Evolutionary conservation across 257 asterid species (phyloP).

Genomic region (Nemophila menziesii): DNA sequence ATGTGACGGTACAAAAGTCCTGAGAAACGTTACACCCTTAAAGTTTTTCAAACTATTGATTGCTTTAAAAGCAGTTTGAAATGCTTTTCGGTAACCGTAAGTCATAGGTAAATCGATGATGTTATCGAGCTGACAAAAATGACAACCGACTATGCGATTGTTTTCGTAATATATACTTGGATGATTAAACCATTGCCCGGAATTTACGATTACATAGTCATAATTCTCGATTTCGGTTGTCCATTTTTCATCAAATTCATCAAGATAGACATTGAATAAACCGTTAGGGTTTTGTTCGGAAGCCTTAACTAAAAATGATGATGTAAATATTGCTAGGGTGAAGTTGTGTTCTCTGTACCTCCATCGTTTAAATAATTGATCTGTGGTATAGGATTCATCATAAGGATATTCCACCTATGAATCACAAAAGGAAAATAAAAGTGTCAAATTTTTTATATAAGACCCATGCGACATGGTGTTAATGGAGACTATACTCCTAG

Average conservation of each 20-base stretch:
- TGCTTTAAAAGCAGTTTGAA: conserved; percentile 24
- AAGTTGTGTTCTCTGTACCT: conserved; percentile 31
- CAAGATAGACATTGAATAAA: conserved; percentile 23
- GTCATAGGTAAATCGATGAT: conserved; percentile 18
- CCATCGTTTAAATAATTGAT: conserved; percentile 37
- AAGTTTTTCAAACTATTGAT: conserved; percentile 16
- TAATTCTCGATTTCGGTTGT: conserved; percentile 18
- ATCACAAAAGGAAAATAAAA: neutral
- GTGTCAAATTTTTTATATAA: too few relatives aligned
- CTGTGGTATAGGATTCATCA: conserved; percentile 22
- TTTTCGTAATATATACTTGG: conserved; percentile 22
- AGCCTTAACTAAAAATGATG: conserved; percentile 29
- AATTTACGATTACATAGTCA: conserved; percentile 21
- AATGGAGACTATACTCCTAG: too few relatives aligned
- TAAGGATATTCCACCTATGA: conserved; percentile 35
- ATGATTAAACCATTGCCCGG: conserved; percentile 29
- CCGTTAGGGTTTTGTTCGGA: conserved; percentile 8
- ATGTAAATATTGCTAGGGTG: conserved; percentile 29
- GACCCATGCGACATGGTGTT: too few relatives aligned
- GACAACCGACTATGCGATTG: conserved; percentile 21
- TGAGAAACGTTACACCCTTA: conserved; percentile 14
- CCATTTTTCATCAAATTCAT: conserved; percentile 25
- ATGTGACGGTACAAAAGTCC: conserved; percentile 31
- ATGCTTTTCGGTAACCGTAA: conserved; percentile 23
- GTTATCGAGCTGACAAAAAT: conserved; percentile 12